Percentiles rank a stretch among this genome's conserved stretches.
Conservation (phyloP, 345 rosid species). For the Hibiscus mutabilis region DNA sequence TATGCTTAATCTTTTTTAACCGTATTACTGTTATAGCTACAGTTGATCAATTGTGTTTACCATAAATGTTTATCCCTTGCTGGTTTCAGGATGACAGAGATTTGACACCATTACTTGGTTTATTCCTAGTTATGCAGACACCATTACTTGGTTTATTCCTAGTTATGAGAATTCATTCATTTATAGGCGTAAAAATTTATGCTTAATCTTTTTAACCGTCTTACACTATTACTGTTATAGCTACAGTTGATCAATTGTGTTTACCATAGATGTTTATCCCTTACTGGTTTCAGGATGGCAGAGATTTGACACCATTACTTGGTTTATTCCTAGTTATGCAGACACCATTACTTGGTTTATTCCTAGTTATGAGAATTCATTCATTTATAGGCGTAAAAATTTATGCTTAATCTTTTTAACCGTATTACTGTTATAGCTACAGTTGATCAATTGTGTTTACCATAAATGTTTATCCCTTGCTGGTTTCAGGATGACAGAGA, state of each 20-base stretch:
- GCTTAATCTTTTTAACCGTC: background rate
- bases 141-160: background rate
- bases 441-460: no score
- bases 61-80: conserved; percentile 9
- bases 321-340: no score
- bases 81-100: conserved; percentile 79
- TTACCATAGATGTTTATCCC: conserved; percentile 5
- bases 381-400: no score
- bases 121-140: no score
- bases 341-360: no score
- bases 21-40: conserved; percentile 6
- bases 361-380: no score
- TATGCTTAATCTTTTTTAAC: background rate
- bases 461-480: no score
- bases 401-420: no score
- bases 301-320: conserved; percentile 85
- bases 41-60: background rate
- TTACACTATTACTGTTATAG: conserved; percentile 1
- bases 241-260: background rate
- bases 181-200: background rate
- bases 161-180: background rate
- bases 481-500: no score
- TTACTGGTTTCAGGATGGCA: conserved; percentile 59
- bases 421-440: no score
- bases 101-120: conserved; percentile 29